Evolutionary conservation across 2,329 filamentous ascomycete genomes (phyloP), one percentile per base, ranked within the genome.

Genomic region (Alternaria brassicicola): DNA sequence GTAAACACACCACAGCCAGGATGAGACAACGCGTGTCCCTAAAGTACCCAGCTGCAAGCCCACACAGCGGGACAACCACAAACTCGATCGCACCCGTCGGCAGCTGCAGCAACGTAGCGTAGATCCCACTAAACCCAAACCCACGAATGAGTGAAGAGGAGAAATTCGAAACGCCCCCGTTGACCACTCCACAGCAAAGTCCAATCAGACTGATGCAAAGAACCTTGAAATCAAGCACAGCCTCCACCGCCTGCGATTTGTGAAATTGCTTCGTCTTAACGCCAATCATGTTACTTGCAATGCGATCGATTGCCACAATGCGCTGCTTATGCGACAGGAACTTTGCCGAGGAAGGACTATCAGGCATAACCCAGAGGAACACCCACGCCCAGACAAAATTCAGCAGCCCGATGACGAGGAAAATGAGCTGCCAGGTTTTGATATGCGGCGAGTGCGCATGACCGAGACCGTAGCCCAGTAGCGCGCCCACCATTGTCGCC

Each of bases 131-230:
- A 61, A 79, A 79, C 2, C 78, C 78, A 52, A 77, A 82, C 3
- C 80, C 80, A 51, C 79, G 78, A 55, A 82, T 80, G 6, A 83
- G 62, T 0, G 79, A 73, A 0, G 80, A 82, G 17, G 79, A 69
- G 60, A 84, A 84, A 55, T 83, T 84, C 65, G 43, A 83, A 0
- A 84, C 79, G 3, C 81, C 79, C n/a, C 82, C 82, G 52, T 84
- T 84, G 38, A 83, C 74, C 4, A 84, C 76, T 9, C 82, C 82
- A 42, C 79, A 79, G 7, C 72, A 73, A 1, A 82, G 73, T 0
- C 76, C 81, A 42, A 81, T 78, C 8, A 78, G 68, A 21, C 76
- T 66, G 4, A 80, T 72, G 30, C 77, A 78, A 46, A 79, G 74
- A 4, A 75, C 76, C 57, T 73, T 79, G 49, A 78, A 47, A 52